Conservation (phyloP, 2,329 filamentous ascomycete genomes). For the Verticillium isaacii region DNA sequence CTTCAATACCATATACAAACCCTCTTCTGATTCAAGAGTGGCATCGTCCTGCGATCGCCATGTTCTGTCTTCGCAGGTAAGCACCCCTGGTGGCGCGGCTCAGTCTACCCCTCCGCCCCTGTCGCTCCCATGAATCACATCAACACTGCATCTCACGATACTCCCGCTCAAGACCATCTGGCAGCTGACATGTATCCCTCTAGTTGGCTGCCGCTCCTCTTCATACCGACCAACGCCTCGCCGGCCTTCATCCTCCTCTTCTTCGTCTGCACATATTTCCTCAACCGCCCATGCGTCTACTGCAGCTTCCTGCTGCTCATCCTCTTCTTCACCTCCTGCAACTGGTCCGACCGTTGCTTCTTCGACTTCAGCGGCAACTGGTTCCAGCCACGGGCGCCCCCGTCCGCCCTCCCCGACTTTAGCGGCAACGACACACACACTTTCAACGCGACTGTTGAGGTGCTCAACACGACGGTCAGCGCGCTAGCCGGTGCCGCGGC, state of each 20-base stretch:
- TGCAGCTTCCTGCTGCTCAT: conserved; percentile 94
- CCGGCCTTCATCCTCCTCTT: conserved; percentile 83
- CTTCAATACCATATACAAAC: background rate
- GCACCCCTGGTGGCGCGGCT: conserved; percentile 2
- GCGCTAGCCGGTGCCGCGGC: conserved; percentile 63
- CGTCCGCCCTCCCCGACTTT: conserved; percentile 20
- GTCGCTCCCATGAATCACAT: background rate
- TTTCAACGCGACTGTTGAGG: conserved; percentile 47
- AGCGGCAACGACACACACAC: conserved; percentile 20
- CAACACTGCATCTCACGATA: background rate
- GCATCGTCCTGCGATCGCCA: conserved; percentile 21
- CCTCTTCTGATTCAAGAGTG: background rate
- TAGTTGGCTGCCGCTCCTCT: conserved; percentile 83
- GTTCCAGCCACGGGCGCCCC: conserved; percentile 73
- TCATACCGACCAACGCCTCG: conserved; percentile 81
- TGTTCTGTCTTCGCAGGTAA: conserved; percentile 62
- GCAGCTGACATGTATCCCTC: background rate
- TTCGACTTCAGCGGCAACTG: conserved; percentile 90
- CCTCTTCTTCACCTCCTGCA: conserved; percentile 85
- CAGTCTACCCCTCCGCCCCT: conserved; percentile 2
- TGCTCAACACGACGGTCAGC: conserved; percentile 65
- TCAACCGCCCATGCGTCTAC: conserved; percentile 96
- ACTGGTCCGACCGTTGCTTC: conserved; percentile 86
- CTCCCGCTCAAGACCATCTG: background rate
- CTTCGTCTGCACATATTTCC: conserved; percentile 89